A percentile compares a stretch with the other conserved stretches of the same genome.
Conservation (phyloP, 1,139 yeast genomes). For the Nakaseomyces bracarensis region DNA sequence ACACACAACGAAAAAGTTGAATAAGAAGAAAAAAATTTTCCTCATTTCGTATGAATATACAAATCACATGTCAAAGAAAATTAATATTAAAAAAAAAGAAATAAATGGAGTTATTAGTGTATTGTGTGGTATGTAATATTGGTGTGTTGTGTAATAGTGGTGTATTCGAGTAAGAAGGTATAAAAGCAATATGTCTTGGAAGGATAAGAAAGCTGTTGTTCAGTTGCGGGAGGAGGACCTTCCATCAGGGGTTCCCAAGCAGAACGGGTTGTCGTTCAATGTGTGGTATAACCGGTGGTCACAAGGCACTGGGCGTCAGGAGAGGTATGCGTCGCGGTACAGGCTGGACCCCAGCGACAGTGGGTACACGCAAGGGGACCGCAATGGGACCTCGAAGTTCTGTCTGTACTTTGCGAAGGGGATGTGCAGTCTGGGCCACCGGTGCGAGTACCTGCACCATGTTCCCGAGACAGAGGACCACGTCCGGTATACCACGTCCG, state of each 20-base stretch:
- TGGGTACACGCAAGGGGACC: conserved; percentile 69
- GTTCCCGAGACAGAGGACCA: conserved; percentile 49
- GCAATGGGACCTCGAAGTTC: conserved; percentile 37
- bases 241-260: conserved; percentile 62
- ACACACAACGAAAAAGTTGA: too few species aligned
- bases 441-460: conserved; percentile 72
- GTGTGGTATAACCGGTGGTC: conserved; percentile 88
- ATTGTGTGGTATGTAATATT: too few species aligned
- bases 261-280: conserved; percentile 73
- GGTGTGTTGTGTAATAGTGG: too few species aligned
- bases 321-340: conserved; percentile 33
- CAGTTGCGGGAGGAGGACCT: conserved; percentile 66
- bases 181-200: conserved; percentile 18
- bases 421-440: conserved; percentile 67
- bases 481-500: conserved; percentile 37
- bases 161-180: too few species aligned
- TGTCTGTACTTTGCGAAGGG: conserved; percentile 89
- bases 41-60: background rate
- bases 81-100: too few species aligned
- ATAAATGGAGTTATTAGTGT: too few species aligned
- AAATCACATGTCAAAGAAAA: background rate
- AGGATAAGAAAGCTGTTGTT: conserved; percentile 48
- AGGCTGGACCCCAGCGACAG: conserved; percentile 60
- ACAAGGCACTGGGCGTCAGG: conserved; percentile 46
- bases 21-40: background rate